Conservation (phyloP, 1,284 basidiomycete genomes). For the Mycosarcoma mackinlayi region DNA sequence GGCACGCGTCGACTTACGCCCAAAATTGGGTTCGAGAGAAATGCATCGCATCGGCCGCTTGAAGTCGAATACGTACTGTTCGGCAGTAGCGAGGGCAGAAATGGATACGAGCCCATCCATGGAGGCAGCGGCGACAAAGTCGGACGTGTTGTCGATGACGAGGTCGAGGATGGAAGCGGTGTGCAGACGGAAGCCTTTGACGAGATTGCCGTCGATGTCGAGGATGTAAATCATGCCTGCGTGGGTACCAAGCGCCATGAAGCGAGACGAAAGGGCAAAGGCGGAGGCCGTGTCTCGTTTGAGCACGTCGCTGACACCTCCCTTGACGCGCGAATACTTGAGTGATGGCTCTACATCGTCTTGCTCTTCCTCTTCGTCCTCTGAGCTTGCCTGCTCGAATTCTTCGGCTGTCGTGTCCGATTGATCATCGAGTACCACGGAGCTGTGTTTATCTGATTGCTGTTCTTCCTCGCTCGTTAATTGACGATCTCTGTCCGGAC, state of each 20-base stretch:
- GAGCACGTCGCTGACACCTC: conserved; percentile 81
- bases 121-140: conserved; percentile 91
- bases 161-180: conserved; percentile 89
- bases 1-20: conserved; percentile 81
- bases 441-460: conserved; percentile 4
- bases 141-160: conserved; percentile 82
- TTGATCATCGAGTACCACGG: too few species aligned
- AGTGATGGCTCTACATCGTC: conserved; percentile 72
- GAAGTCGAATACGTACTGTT: conserved; percentile 89
- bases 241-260: conserved; percentile 87
- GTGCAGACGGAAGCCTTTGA: conserved; percentile 92
- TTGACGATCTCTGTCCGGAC: neutral
- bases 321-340: conserved; percentile 87
- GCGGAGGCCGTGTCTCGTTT: conserved; percentile 77
- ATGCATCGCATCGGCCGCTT: conserved; percentile 91
- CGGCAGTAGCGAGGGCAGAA: conserved; percentile 80
- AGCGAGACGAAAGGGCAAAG: conserved; percentile 73
- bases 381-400: conserved; percentile 3
- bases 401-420: conserved; percentile 6
- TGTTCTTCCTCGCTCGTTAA: conserved; percentile 2
- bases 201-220: conserved; percentile 80
- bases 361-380: conserved; percentile 28
- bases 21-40: conserved; percentile 89
- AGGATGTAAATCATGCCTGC: conserved; percentile 89
- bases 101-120: conserved; percentile 95